Evolutionary conservation across 306 rosid species (phyloP).

Genomic region (Luffa acutangula): DNA sequence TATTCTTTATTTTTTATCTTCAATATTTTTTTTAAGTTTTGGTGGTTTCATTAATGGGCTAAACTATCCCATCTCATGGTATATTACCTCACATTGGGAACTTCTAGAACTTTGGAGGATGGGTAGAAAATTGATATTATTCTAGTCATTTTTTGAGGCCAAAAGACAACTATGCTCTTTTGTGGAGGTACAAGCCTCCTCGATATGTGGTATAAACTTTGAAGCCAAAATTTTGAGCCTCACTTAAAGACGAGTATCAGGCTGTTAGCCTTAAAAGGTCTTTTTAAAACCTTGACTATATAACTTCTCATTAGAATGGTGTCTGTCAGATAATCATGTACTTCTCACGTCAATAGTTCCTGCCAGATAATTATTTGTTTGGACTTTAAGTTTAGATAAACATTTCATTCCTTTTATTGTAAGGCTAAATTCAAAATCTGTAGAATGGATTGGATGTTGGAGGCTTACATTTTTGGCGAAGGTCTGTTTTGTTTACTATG

Average conservation of each 20-base stretch:
- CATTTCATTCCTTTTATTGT: neutral
- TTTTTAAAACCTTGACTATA: neutral
- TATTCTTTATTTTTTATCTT: neutral
- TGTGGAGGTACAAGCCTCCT: neutral
- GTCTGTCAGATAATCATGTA: neutral
- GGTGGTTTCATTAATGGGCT: neutral
- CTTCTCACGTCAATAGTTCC: neutral
- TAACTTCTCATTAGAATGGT: neutral
- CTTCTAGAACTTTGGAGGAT: neutral
- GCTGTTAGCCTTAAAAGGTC: neutral
- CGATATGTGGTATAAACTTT: neutral
- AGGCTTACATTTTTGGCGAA: neutral
- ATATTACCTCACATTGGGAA: neutral
- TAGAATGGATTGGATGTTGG: neutral
- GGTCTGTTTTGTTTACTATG: neutral
- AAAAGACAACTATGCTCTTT: neutral
- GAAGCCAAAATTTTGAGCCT: neutral
- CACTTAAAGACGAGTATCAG: neutral
- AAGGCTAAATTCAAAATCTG: neutral
- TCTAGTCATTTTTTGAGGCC: neutral
- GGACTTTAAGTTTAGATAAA: neutral
- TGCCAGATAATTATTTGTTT: neutral
- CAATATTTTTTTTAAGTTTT: neutral
- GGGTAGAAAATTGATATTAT: neutral
- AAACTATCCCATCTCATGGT: neutral